Evolutionary conservation across 176 grass and related monocot genomes (phyloP).

Genomic region (Triticum aestivum): DNA sequence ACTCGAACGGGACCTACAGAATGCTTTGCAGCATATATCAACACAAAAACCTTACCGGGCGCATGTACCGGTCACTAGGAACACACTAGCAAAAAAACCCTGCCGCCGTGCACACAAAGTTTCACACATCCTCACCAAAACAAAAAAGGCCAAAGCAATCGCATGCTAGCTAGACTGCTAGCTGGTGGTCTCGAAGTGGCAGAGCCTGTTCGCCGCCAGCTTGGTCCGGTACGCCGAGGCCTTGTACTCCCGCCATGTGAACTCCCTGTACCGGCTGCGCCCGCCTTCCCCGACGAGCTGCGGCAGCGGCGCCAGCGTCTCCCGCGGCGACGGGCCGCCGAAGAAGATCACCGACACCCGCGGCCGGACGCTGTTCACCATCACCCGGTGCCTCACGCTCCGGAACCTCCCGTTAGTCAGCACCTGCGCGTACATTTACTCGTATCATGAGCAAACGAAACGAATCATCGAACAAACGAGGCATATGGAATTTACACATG

Average conservation of each 20-base stretch:
- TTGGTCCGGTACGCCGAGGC: slow-evolving; percentile 54
- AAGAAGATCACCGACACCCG: slow-evolving; percentile 86
- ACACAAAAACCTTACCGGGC: background rate
- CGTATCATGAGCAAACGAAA: background rate
- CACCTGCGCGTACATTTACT: slow-evolving; percentile 26
- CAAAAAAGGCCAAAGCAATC: background rate
- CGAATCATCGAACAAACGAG: too few relatives aligned
- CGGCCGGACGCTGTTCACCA: slow-evolving; percentile 46
- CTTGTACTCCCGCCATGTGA: slow-evolving; percentile 95
- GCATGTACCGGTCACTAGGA: background rate
- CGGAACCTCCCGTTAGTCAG: slow-evolving; percentile 85
- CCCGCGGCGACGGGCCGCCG: slow-evolving; percentile 48
- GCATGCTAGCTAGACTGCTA: background rate
- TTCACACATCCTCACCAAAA: background rate
- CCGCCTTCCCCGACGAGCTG: slow-evolving; percentile 53
- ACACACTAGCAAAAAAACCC: background rate
- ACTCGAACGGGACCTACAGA: background rate
- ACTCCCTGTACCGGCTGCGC: slow-evolving; percentile 70
- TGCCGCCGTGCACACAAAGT: background rate
- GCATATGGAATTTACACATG: background rate
- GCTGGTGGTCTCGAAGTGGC: slow-evolving; percentile 44
- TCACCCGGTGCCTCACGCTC: slow-evolving; percentile 81
- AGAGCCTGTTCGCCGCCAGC: slow-evolving; percentile 68
- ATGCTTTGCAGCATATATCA: background rate
- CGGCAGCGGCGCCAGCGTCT: slow-evolving; percentile 59